A percentile compares a stretch with the other conserved stretches of the same genome.
Evolutionary conservation across 805 yeast genomes (phyloP).

Genomic region (Debaryomyces castellii): DNA sequence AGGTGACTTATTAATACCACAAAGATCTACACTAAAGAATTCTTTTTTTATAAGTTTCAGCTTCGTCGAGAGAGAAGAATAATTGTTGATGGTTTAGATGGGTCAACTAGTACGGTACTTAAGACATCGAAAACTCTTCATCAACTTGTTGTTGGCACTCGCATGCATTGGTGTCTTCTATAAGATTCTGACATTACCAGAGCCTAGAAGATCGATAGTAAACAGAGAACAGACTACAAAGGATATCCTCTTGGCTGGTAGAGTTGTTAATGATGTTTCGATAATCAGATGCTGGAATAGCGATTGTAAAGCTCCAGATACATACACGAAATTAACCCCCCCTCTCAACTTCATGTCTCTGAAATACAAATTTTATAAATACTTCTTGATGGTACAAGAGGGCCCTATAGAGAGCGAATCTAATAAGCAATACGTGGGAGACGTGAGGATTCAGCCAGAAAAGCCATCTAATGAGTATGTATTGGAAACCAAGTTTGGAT

Average conservation of each 20-base stretch:
- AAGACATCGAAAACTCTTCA: background rate
- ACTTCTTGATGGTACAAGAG: constrained; percentile 2
- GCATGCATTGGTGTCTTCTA: background rate
- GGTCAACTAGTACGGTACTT: background rate
- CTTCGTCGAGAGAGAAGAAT: too few relatives aligned
- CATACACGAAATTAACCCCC: constrained; percentile 2
- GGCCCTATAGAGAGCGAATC: background rate
- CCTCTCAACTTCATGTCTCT: constrained; percentile 1
- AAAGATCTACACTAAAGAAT: too few relatives aligned
- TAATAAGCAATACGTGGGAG: constrained; percentile 3
- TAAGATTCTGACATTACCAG: background rate
- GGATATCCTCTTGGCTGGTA: background rate
- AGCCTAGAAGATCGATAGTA: background rate
- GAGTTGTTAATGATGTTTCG: constrained; percentile 3
- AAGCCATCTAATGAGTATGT: constrained; percentile 2
- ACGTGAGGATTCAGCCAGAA: constrained; percentile 5
- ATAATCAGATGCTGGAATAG: constrained; percentile 4
- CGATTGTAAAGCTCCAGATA: constrained; percentile 2
- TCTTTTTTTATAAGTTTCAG: too few relatives aligned
- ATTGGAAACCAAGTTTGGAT: background rate
- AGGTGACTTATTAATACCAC: background rate
- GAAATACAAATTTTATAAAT: background rate
- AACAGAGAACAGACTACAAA: background rate
- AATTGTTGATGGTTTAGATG: background rate
- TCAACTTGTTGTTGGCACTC: background rate